phyloP scores from a whole-genome alignment of 768 basidiomycete species.

The Myochromella boudieri region DNA sequence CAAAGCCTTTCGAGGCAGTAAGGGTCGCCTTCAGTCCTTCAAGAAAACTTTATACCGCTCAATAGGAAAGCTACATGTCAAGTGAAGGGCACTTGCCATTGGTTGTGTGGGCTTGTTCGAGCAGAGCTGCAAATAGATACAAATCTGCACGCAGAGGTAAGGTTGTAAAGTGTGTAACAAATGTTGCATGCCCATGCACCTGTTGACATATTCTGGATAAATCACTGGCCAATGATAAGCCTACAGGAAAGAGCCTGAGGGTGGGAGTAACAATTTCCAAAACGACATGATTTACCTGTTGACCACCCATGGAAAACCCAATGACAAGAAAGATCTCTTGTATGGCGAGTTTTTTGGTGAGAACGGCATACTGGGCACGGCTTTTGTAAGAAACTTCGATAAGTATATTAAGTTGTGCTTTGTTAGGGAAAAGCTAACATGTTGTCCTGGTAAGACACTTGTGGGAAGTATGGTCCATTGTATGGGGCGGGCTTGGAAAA shows the following conservation, averaged over 20 bases:
- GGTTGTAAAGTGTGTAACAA: neutral
- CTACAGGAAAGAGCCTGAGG: constrained; percentile 22
- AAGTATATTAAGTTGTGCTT: neutral
- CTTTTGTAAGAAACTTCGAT: constrained; percentile 23
- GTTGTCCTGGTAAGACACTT: constrained; percentile 57
- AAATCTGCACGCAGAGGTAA: too few relatives aligned
- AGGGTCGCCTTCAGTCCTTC: constrained; percentile 61
- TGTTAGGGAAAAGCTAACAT: constrained; percentile 35
- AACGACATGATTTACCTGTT: constrained; percentile 30
- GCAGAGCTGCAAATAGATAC: constrained; percentile 54
- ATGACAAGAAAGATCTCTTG: constrained; percentile 45
- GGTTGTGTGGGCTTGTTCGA: constrained; percentile 54
- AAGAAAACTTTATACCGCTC: constrained; percentile 40
- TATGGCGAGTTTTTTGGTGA: constrained; percentile 46
- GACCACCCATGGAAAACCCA: constrained; percentile 64
- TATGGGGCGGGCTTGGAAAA: constrained; percentile 46
- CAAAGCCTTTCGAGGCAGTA: constrained; percentile 52
- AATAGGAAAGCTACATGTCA: neutral
- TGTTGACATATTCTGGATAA: constrained; percentile 55
- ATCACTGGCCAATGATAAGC: constrained; percentile 58
- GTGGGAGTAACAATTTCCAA: neutral
- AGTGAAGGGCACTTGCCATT: constrained; percentile 35
- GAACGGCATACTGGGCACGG: constrained; percentile 54
- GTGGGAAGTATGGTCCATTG: constrained; percentile 60
- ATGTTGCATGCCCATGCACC: constrained; percentile 22